Evolutionary conservation across 148 eudicot species (phyloP).

Genomic region (Drosera capensis): DNA sequence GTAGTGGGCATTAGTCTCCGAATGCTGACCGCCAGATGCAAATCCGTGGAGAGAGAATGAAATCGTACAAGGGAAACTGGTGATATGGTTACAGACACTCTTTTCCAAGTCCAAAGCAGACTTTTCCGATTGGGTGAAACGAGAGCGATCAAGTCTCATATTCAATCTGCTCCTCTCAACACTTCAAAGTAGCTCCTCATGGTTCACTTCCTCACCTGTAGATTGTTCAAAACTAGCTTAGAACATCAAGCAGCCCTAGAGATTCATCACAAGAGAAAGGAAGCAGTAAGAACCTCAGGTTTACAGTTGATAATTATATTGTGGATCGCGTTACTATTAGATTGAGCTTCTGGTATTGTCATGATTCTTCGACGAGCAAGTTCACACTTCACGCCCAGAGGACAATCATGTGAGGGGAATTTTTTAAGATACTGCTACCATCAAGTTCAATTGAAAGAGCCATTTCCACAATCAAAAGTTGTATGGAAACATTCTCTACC

Average conservation of each 20-base stretch:
- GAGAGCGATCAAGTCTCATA: slow-evolving; percentile 18
- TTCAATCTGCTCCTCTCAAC: slow-evolving; percentile 22
- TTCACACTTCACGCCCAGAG: too few relatives aligned
- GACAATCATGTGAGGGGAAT: too few relatives aligned
- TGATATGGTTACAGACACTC: slow-evolving; percentile 9
- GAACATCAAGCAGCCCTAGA: not conserved
- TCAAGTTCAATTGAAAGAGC: too few relatives aligned
- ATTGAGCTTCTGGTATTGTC: too few relatives aligned
- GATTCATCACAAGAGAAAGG: too few relatives aligned
- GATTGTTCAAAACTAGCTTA: not conserved
- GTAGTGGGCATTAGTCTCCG: slow-evolving; percentile 47
- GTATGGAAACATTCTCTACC: too few relatives aligned
- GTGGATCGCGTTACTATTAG: too few relatives aligned
- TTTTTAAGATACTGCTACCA: too few relatives aligned
- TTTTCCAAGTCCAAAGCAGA: slow-evolving; percentile 42
- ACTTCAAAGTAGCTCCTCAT: slow-evolving; percentile 8
- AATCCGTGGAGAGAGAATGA: slow-evolving; percentile 22
- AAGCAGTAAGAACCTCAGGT: too few relatives aligned
- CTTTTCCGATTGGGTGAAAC: slow-evolving; percentile 33
- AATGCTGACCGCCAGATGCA: slow-evolving; percentile 30
- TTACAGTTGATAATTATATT: too few relatives aligned
- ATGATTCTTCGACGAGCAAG: too few relatives aligned
- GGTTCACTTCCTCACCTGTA: not conserved
- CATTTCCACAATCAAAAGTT: too few relatives aligned
- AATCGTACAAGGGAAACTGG: slow-evolving; percentile 13